Base-by-base conservation (phyloP, 192 early-diverging fungal species). In the Helicostylum pulchrum region DNA sequence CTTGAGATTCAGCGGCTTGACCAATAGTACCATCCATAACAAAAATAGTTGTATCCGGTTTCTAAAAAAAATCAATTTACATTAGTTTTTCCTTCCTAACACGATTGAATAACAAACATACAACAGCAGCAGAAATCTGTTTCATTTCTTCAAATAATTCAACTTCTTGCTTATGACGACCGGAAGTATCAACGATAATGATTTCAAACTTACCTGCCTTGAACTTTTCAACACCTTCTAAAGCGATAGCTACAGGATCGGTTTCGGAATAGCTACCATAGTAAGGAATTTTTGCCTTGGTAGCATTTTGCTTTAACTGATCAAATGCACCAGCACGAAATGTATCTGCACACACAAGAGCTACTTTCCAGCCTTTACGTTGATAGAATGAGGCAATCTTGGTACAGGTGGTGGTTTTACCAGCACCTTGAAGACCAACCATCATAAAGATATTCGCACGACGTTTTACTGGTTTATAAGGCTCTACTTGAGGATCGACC, bases 1-100 rank as follows among this genome's bases (percentile, higher is more conserved):
- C 95, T 77, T 98, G 96, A 51, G 79, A 72, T 62, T 98, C 95
- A 4, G 95, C 96, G 6, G 96, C 95, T 77, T 98, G 96, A 60
- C 96, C 96, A 74, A 98, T 98, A 0, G 96, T 94, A 45, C 92
- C 96, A 73, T 98, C 96, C 95, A 98, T 96, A 21, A 98, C 94
- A 83, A 98, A 97, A 55, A 98, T 94, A 19, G 88, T 87, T 71
- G 92, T 87, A 71, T 96, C 85, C 6, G 96, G 96, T 62, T 84
- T 80, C 81, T 82, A 69, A 43, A 34, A 0, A 31, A 53, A 30
- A n/a, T 45, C 42, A 39, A 17, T 34, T 54, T 32, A 7, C 7
- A n/a, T 17, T 3, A 52, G 7, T 0, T 4, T 14, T 14, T 11
- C 2, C n/a, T 46, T 1, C 23, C 6, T 39, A n/a, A 47, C 39